Conservation (phyloP, 257 asterid species). For the Misopates orontium region DNA sequence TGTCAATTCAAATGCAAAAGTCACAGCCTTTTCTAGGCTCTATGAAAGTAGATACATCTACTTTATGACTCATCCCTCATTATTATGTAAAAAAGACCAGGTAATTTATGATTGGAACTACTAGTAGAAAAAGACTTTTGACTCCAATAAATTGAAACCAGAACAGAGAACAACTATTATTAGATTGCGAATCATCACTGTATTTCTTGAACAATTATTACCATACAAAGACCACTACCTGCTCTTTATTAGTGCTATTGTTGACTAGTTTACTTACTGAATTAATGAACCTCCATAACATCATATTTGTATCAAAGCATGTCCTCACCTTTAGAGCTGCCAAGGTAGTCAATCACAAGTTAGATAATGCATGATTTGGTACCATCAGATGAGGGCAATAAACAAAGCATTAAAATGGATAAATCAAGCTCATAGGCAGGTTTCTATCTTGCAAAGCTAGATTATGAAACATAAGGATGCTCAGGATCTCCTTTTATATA, state of each 20-base stretch:
- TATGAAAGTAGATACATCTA: too few relatives aligned
- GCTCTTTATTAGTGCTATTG: neutral
- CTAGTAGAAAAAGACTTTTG: neutral
- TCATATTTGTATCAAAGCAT: neutral
- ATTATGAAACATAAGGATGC: neutral
- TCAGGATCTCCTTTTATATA: neutral
- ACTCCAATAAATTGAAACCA: neutral
- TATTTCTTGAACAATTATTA: neutral
- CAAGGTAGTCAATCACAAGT: too few relatives aligned
- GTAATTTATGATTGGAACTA: too few relatives aligned
- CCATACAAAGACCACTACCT: neutral
- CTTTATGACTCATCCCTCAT: neutral
- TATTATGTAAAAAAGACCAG: too few relatives aligned
- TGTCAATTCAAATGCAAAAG: neutral
- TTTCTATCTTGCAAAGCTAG: constrained; percentile 4
- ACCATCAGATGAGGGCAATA: neutral
- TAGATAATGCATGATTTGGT: neutral
- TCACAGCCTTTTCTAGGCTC: neutral
- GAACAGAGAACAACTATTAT: neutral
- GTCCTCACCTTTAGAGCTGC: neutral
- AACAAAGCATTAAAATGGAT: constrained; percentile 10
- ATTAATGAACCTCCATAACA: too few relatives aligned
- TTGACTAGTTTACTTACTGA: neutral
- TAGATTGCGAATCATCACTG: neutral
- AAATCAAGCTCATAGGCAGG: neutral